These are phyloP conservation scores for Melanomma pulvis-pyrius DNA, from an alignment of 495 filamentous ascomycete species.

Conservation along the genomic window DNA sequence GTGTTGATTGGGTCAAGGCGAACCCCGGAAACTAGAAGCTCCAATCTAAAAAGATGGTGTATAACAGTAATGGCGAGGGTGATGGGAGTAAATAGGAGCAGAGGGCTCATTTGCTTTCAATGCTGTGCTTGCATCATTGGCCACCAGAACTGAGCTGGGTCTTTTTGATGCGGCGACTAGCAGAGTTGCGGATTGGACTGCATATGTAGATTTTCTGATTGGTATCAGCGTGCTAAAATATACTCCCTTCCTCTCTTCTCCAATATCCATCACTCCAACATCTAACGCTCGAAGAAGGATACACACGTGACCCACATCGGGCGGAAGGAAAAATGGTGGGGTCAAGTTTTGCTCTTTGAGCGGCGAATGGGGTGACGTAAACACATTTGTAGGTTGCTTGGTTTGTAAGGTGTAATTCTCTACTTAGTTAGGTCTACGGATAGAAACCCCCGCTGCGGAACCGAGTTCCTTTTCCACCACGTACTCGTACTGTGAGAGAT, in stretches of 20 bases:
- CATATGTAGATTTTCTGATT: background rate
- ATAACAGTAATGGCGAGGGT: slow-evolving; percentile 9
- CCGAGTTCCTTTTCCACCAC: too few relatives aligned
- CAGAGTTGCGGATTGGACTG: background rate
- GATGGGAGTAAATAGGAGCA: background rate
- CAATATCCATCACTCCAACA: background rate
- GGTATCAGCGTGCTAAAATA: slow-evolving; percentile 5
- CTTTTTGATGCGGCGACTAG: background rate
- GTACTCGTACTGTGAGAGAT: too few relatives aligned
- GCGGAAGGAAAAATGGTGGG: slow-evolving; percentile 6
- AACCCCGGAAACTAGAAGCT: slow-evolving; percentile 54
- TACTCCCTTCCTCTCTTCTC: slow-evolving; percentile 4
- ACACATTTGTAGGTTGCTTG: background rate
- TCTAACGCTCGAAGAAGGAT: too few relatives aligned
- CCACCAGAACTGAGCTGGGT: slow-evolving; percentile 15
- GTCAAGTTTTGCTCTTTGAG: background rate
- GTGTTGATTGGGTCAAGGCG: slow-evolving; percentile 67
- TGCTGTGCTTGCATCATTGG: slow-evolving; percentile 18
- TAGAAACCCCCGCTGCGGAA: too few relatives aligned
- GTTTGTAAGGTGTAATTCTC: background rate
- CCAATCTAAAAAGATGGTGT: slow-evolving; percentile 8
- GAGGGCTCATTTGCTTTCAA: background rate
- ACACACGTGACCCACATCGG: background rate
- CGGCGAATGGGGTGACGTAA: background rate
- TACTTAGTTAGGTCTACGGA: background rate